A percentile compares a stretch with the other conserved stretches of the same genome.
These are phyloP conservation scores for Bolboschoenoplectus hybrid DNA, from an alignment of 202 grass and related monocot genomes.

Conservation along the genomic window DNA sequence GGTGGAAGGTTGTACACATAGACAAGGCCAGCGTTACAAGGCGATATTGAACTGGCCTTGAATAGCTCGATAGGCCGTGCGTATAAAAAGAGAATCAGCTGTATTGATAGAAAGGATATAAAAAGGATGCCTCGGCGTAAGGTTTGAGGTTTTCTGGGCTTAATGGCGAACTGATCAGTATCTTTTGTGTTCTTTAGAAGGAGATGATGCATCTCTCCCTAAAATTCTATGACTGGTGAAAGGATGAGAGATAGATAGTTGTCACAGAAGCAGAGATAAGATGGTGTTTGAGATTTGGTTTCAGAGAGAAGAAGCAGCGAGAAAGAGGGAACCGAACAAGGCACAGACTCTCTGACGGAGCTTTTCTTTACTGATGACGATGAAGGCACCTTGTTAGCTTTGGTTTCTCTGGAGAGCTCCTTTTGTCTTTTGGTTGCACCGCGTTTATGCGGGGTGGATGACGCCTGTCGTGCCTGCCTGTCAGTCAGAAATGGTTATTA, in stretches of 20 bases:
- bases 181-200: constrained; percentile 21
- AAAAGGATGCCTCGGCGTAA: constrained; percentile 45
- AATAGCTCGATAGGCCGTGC: constrained; percentile 33
- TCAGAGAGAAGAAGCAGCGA: not conserved
- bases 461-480: constrained; percentile 26
- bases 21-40: constrained; percentile 52
- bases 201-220: not conserved
- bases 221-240: not conserved
- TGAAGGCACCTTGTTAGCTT: constrained; percentile 9
- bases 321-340: not conserved
- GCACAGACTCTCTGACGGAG: not conserved
- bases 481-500: not conserved
- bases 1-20: constrained; percentile 78
- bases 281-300: not conserved
- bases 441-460: not conserved
- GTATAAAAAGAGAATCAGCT: constrained; percentile 54
- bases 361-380: not conserved
- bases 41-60: not conserved
- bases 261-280: not conserved
- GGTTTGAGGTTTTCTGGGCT: constrained; percentile 11
- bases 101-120: constrained; percentile 49
- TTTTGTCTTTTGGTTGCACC: not conserved
- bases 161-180: not conserved
- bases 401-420: not conserved
- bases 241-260: not conserved